Base-by-base conservation (phyloP, 2,329 filamentous ascomycete species). In the Curvularia sp. region DNA sequence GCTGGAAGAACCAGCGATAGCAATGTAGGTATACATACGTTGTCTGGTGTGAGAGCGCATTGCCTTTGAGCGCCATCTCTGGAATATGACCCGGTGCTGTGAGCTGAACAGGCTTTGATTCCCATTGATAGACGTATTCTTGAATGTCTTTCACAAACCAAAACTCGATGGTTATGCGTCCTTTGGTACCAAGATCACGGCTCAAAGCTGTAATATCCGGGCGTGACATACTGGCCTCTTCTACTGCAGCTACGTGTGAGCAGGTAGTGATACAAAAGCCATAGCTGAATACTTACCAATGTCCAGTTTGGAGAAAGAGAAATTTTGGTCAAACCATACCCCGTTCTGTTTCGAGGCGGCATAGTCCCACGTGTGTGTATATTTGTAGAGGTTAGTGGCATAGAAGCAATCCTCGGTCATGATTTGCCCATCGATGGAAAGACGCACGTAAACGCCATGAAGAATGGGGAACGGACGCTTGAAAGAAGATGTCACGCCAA, bases 61-160 rank as follows among this genome's bases (percentile, higher is more conserved):
- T 54, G 15, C 59, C 59, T 49, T 64, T 62, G 7, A 62, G n/a
- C 20, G 48, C 56, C 30, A 62, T 60, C 18, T 62, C 62, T 8
- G 58, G 53, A 13, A 63, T 49, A 0, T 41, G 20, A 5, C 49
- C n/a, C 7, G 59, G 20, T 1, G 30, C 9, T 24, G 18, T n/a
- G n/a, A 55, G 31, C 15, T 30, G 4, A 4, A 7, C 2, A 12
- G 2, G 22, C 22, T 5, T 15, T 1, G 1, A 4, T 8, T 7
- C 26, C 5, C 8, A 2, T 28, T 28, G 26, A 8, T 1, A 8
- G 12, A 31, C 30, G 10, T 5, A 4, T 12, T 31, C 9, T 13
- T 13, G 9, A 15, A 15, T 15, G 12, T 35, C 13, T 35, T 35
- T 15, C 4, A 6, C 33, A 15, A 35, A 35, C 33, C 33, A 35